These are phyloP conservation scores for Schizopora paradoxa DNA, from an alignment of 1,284 basidiomycete genomes.

Conservation along the genomic window DNA sequence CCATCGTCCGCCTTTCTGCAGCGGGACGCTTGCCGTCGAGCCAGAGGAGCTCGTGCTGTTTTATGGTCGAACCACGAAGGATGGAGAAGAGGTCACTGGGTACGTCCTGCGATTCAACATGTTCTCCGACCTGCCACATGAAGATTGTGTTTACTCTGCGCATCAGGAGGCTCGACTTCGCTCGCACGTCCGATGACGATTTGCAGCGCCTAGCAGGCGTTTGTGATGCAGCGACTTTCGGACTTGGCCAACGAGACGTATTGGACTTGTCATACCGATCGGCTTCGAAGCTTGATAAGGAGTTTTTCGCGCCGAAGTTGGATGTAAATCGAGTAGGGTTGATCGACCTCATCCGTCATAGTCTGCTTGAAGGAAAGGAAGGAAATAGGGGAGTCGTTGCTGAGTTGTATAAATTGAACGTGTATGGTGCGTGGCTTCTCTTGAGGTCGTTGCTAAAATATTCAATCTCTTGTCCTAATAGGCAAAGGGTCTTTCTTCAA, in stretches of 20 bases:
- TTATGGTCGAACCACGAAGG: neutral
- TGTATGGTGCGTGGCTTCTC: neutral
- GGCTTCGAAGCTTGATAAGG: slow-evolving; percentile 14
- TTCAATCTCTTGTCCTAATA: neutral
- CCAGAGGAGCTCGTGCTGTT: slow-evolving; percentile 1
- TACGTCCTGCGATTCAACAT: too few relatives aligned
- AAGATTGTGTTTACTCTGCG: neutral
- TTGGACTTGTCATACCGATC: slow-evolving; percentile 16
- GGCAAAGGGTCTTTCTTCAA: slow-evolving; percentile 16
- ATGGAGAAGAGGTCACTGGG: neutral
- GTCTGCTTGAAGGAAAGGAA: slow-evolving; percentile 1
- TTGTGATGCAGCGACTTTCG: slow-evolving; percentile 12
- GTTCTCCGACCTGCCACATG: too few relatives aligned
- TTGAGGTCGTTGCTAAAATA: too few relatives aligned
- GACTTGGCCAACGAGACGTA: slow-evolving; percentile 10
- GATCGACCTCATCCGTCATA: neutral
- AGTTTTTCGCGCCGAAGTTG: slow-evolving; percentile 11
- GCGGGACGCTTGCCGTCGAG: neutral
- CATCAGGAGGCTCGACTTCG: slow-evolving; percentile 1
- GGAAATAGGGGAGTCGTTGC: neutral
- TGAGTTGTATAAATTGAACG: slow-evolving; percentile 2
- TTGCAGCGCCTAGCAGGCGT: slow-evolving; percentile 3
- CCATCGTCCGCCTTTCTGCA: slow-evolving; percentile 7
- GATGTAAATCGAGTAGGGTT: slow-evolving; percentile 7
- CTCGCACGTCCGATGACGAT: neutral